Evolutionary conservation across 148 eudicot genomes (phyloP).

Genomic region (Euryodendron excelsum): DNA sequence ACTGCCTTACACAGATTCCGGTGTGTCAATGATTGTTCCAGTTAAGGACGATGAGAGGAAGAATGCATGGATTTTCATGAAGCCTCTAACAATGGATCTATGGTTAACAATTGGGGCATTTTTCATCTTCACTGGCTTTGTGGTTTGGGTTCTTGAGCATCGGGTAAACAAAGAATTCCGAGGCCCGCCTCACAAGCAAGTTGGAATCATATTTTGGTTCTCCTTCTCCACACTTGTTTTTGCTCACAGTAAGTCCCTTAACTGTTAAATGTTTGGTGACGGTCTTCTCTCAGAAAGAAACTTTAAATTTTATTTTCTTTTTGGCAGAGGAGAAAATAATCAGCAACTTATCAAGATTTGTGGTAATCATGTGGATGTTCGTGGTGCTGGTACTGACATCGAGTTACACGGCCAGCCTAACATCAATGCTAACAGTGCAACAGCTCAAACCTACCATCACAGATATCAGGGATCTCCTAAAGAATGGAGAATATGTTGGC

Average conservation of each 20-base stretch:
- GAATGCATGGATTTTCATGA: constrained; percentile 68
- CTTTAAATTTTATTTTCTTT: background rate
- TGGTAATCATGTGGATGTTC: constrained; percentile 63
- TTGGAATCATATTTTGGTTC: constrained; percentile 66
- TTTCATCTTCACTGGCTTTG: constrained; percentile 62
- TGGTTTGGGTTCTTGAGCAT: constrained; percentile 74
- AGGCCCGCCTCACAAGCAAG: constrained; percentile 54
- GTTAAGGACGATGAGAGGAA: constrained; percentile 37
- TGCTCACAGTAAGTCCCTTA: constrained; percentile 79
- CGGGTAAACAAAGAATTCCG: constrained; percentile 55
- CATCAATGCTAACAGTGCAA: constrained; percentile 57
- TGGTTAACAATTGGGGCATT: constrained; percentile 59
- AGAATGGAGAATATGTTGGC: constrained; percentile 36
- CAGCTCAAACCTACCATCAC: constrained; percentile 48
- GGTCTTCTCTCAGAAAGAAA: too few relatives aligned
- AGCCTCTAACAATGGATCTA: constrained; percentile 54
- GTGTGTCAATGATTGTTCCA: constrained; percentile 54
- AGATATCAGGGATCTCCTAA: constrained; percentile 40
- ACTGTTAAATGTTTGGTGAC: too few relatives aligned
- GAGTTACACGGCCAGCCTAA: constrained; percentile 66
- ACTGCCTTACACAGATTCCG: constrained; percentile 65
- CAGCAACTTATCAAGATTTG: constrained; percentile 60
- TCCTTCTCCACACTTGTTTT: constrained; percentile 73
- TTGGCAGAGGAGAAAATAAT: constrained; percentile 45
- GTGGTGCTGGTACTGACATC: constrained; percentile 55